A percentile compares a stretch with the other conserved stretches of the same genome.
Evolutionary conservation across 2,329 filamentous ascomycete genomes (phyloP).

Genomic region (Aspergillus quadrilineatus): DNA sequence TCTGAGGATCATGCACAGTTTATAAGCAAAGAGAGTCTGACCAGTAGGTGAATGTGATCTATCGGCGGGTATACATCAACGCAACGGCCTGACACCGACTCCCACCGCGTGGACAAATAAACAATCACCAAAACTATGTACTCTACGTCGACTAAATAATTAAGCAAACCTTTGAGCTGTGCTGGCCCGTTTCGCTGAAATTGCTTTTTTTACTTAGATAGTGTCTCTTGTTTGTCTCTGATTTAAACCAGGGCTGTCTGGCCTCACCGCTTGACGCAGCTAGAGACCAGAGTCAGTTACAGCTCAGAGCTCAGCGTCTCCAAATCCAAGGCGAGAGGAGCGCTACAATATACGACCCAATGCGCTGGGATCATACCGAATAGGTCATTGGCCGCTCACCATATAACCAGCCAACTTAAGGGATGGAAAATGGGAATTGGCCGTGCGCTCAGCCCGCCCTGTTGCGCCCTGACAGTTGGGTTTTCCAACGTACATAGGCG

Average conservation of each 20-base stretch:
- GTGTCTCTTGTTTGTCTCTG: conserved; percentile 4
- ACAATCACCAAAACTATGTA: neutral
- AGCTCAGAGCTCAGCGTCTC: neutral
- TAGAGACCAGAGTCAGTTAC: neutral
- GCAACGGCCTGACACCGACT: neutral
- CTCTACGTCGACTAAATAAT: neutral
- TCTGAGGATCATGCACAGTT: neutral
- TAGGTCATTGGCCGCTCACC: neutral
- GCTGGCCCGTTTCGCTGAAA: neutral
- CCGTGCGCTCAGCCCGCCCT: conserved; percentile 6
- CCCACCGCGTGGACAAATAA: neutral
- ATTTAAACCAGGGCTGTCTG: conserved; percentile 2
- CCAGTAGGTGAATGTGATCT: neutral
- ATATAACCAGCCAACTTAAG: neutral
- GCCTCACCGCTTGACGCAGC: conserved; percentile 8
- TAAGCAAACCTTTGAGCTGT: neutral
- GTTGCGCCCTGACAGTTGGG: conserved; percentile 6
- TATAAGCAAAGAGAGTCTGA: neutral
- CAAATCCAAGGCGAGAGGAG: conserved; percentile 7
- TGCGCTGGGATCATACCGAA: neutral
- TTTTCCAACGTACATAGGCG: neutral
- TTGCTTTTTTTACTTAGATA: neutral
- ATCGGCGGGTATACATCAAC: conserved; percentile 1
- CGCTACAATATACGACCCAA: conserved; percentile 6
- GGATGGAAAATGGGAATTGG: neutral